These are phyloP conservation scores for Mycena galericulata DNA, from an alignment of 768 basidiomycete genomes.

Conservation along the genomic window DNA sequence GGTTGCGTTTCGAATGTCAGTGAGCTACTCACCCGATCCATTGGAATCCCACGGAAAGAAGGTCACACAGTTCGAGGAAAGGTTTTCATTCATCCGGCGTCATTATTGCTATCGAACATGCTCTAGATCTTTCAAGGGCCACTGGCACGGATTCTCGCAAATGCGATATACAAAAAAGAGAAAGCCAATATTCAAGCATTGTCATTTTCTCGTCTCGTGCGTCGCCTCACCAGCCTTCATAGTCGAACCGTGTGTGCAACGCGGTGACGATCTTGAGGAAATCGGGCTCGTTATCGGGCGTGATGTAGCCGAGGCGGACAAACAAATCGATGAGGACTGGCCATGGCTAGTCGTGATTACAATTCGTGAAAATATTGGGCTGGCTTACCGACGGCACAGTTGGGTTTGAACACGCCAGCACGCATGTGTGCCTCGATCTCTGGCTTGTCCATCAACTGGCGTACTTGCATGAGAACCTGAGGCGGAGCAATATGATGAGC, in stretches of 20 bases:
- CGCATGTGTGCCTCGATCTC: constrained; percentile 75
- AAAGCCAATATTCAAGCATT: too few relatives aligned
- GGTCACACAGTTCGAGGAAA: too few relatives aligned
- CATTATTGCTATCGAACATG: too few relatives aligned
- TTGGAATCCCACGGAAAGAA: too few relatives aligned
- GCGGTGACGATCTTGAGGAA: constrained; percentile 82
- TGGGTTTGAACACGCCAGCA: constrained; percentile 87
- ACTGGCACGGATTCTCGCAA: too few relatives aligned
- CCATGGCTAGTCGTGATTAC: not conserved
- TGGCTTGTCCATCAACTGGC: constrained; percentile 74
- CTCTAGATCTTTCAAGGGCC: too few relatives aligned
- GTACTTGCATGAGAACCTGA: not conserved
- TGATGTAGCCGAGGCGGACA: constrained; percentile 86
- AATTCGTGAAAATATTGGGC: too few relatives aligned
- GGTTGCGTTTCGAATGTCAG: too few relatives aligned
- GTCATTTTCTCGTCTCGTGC: too few relatives aligned
- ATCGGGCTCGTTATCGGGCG: constrained; percentile 88
- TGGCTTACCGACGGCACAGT: constrained; percentile 84
- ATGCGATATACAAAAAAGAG: too few relatives aligned
- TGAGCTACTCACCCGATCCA: too few relatives aligned
- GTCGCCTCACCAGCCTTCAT: constrained; percentile 63
- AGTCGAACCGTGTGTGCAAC: constrained; percentile 79
- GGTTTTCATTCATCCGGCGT: too few relatives aligned
- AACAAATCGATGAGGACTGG: constrained; percentile 91
- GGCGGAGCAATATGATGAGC: constrained; percentile 27